Base-by-base conservation (phyloP, 208 protist genomes). In the Wallacemonas rigidus region DNA sequence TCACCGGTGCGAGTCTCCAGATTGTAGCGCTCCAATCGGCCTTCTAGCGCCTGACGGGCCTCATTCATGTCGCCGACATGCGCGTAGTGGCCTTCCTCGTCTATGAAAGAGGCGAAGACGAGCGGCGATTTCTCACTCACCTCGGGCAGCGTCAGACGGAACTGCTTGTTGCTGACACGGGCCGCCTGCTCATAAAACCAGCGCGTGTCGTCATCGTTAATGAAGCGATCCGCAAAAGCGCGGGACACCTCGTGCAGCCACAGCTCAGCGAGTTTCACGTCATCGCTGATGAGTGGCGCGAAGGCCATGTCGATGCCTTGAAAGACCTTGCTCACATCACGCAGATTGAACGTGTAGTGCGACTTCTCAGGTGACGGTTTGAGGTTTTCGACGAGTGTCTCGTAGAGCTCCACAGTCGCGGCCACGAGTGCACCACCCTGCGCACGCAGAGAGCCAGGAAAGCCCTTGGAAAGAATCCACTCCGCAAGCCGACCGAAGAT, bases 261-360 rank as follows among this genome's bases (percentile, higher is more conserved):
- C 15, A 99, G 81, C 63, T 90, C 81, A 1, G 84, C 72, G 36
- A 99, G 36, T 54, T 82, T 71, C 15, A 72, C 40, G 47, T 90
- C 85, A 45, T 96, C 92, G 17, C 81, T 80, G 68, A 98, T 90
- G 69, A 78, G 74, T 3, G 87, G 76, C 14, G 89, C 72, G 70
- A 86, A 84, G 40, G 78, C 88, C 83, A 95, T 90, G 72, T 92
- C 84, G 67, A 98, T 91, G 50, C 98, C 97, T 76, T 98, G 94
- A 72, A 98, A 98, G 38, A 92, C 94, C 72, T 98, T 98, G 54
- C 95, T 93, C 17, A 99, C 86, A 77, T 99, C 98, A 64, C 98
- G 94, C 72, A 99, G 71, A 79, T 99, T 99, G 85, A 99, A 99
- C 15, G 96, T 98, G 85, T 99, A 99, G 85, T 99, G 98, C 54